Percentiles rank a stretch among this genome's conserved stretches.
phyloP scores from a whole-genome alignment of 2,329 filamentous ascomycete species.

The Setomelanomma holmii region DNA sequence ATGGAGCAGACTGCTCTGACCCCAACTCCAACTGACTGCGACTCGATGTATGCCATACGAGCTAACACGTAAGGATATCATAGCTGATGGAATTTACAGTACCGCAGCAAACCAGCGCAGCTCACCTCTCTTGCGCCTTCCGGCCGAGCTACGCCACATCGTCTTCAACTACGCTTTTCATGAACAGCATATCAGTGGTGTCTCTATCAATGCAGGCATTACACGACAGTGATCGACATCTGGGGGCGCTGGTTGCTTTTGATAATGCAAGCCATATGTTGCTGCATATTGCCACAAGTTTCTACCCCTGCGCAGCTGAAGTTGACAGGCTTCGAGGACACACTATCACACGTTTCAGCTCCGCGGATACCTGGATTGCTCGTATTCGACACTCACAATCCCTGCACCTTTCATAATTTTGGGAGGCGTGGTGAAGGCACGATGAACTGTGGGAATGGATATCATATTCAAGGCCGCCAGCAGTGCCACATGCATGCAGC shows the following conservation, averaged over 20 bases:
- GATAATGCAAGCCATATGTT: slow-evolving; percentile 32
- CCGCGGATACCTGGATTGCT: too few species aligned
- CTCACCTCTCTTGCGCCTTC: slow-evolving; percentile 16
- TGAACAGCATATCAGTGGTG: too few species aligned
- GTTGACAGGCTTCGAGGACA: too few species aligned
- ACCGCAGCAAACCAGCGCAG: background rate
- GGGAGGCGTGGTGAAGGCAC: background rate
- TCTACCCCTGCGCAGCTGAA: background rate
- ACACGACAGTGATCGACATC: background rate
- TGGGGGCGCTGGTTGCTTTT: too few species aligned
- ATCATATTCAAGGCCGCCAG: background rate
- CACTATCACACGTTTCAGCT: too few species aligned
- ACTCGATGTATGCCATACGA: background rate
- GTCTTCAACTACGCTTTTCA: slow-evolving; percentile 22
- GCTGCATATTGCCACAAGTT: slow-evolving; percentile 22
- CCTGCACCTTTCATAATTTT: too few species aligned
- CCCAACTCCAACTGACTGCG: background rate
- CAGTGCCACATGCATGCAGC: background rate
- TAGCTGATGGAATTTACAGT: background rate
- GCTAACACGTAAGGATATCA: background rate
- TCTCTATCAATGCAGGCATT: background rate
- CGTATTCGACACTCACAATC: too few species aligned
- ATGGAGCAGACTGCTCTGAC: too few species aligned
- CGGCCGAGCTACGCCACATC: slow-evolving; percentile 19
- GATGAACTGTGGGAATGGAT: background rate